These are phyloP conservation scores for Talaromyces rugulosus DNA, from an alignment of 2,329 filamentous ascomycete species.

Conservation along the genomic window DNA sequence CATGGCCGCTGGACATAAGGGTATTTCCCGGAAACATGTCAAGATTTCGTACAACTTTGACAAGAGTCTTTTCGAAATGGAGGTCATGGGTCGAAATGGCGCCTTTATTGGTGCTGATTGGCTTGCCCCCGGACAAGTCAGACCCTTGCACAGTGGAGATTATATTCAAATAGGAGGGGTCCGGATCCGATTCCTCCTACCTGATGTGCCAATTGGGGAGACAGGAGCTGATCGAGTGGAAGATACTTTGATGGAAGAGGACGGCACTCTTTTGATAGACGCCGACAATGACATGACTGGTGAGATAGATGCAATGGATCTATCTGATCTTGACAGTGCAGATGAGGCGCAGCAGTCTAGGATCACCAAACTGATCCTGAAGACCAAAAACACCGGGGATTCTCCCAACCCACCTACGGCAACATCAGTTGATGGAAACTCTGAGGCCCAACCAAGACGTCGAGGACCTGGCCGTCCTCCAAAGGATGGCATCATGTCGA, in stretches of 20 bases:
- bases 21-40: slow-evolving; percentile 60
- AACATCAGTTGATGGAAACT: slow-evolving; percentile 25
- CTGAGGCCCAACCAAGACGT: slow-evolving; percentile 36
- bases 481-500: slow-evolving; percentile 65
- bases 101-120: slow-evolving; percentile 52
- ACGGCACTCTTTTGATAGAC: slow-evolving; percentile 22
- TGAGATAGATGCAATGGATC: slow-evolving; percentile 8
- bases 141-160: slow-evolving; percentile 53
- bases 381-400: slow-evolving; percentile 11
- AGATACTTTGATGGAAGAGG: slow-evolving; percentile 35
- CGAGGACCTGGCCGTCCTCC: slow-evolving; percentile 60
- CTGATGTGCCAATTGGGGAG: slow-evolving; percentile 46
- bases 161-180: slow-evolving; percentile 58
- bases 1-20: slow-evolving; percentile 48
- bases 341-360: slow-evolving; percentile 5
- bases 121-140: slow-evolving; percentile 44
- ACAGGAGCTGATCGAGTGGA: slow-evolving; percentile 45
- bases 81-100: slow-evolving; percentile 57
- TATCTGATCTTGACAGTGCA: slow-evolving; percentile 27
- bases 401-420: slow-evolving; percentile 20
- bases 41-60: slow-evolving; percentile 59
- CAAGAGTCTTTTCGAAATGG: slow-evolving; percentile 53
- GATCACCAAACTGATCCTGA: slow-evolving; percentile 19
- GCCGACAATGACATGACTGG: slow-evolving; percentile 30
- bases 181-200: slow-evolving; percentile 53